Base-by-base conservation (phyloP, 257 asterid genomes). In the Osmanthus fragrans region DNA sequence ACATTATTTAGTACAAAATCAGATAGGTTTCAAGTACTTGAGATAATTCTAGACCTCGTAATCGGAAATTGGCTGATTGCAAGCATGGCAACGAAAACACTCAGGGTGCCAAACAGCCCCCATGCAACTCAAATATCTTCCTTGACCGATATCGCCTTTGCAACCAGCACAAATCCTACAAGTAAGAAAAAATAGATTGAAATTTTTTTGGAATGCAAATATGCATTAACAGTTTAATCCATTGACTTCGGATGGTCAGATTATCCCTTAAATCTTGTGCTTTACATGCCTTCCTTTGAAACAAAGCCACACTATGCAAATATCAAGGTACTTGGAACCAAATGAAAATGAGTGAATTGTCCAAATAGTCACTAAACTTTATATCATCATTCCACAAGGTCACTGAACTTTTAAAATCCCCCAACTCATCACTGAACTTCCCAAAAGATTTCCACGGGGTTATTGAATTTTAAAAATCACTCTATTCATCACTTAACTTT, bases 31-130 rank as follows among this genome's bases (percentile, higher is more conserved):
- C 64, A 7, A 64, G 78, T 21, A 75, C 54, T 58, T 75, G 45
- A 49, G 76, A 64, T 1, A 73, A 76, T 82, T 81, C 37, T 81
- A 79, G 76, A 96, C 99, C 99, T 96, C 99, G 63, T 87, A 86
- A 87, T 96, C 98, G 73, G 99, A 92, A 74, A 96, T 96, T 10
- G 98, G 97, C 11, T 37, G 89, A 79, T 81, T 82, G 87, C 99
- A 96, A 78, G 89, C 91, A 80, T 86, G 88, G 79, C 98, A 96
- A 54, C 89, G 78, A 64, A 96, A 96, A 81, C 98, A 96, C 77
- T 91, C 98, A 15, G 99, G 98, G 87, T 96, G 99, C 99, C 99
- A 93, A 75, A 88, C 86, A 75, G 90, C 89, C 65, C 92, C 98
- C 98, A 96, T 89, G 92, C 98, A 92, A 81, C 94, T 93, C 85